Conservation (phyloP, 257 asterid genomes). For the Lantana camara region DNA sequence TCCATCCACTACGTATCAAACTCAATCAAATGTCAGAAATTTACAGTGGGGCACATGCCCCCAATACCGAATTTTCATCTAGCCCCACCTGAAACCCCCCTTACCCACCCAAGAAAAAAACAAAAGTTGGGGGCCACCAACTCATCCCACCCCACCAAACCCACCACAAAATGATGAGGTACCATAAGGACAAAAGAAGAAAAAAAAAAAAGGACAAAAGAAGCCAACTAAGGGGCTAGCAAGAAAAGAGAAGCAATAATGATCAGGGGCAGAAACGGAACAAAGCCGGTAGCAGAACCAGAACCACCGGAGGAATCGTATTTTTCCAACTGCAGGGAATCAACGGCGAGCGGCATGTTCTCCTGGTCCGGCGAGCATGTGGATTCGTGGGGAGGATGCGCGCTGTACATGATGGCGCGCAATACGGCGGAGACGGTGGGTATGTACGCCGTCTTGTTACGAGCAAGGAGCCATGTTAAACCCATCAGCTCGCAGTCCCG, state of each 20-base stretch:
- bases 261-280: conserved; percentile 59
- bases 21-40: conserved; percentile 37
- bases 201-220: conserved; percentile 31
- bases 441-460: conserved; percentile 95
- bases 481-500: conserved; percentile 97
- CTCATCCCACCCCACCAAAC: too few species aligned
- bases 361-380: conserved; percentile 99
- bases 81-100: conserved; percentile 64
- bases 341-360: conserved; percentile 99
- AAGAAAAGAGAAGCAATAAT: conserved; percentile 27
- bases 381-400: conserved; percentile 76
- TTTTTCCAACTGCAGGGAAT: conserved; percentile 78
- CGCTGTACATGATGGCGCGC: conserved; percentile 95
- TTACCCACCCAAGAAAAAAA: too few species aligned
- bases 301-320: conserved; percentile 53
- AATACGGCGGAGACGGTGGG: conserved; percentile 98
- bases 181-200: too few species aligned
- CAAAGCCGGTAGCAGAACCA: conserved; percentile 28
- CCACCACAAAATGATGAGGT: too few species aligned
- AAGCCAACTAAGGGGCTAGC: conserved; percentile 33
- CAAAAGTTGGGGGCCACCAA: too few species aligned
- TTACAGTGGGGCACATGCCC: conserved; percentile 60
- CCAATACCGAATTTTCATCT: conserved; percentile 43
- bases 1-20: conserved; percentile 32
- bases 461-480: conserved; percentile 95